phyloP scores from a whole-genome alignment of 371 early-diverging fungal genomes.

The Synchytrium microbalum region DNA sequence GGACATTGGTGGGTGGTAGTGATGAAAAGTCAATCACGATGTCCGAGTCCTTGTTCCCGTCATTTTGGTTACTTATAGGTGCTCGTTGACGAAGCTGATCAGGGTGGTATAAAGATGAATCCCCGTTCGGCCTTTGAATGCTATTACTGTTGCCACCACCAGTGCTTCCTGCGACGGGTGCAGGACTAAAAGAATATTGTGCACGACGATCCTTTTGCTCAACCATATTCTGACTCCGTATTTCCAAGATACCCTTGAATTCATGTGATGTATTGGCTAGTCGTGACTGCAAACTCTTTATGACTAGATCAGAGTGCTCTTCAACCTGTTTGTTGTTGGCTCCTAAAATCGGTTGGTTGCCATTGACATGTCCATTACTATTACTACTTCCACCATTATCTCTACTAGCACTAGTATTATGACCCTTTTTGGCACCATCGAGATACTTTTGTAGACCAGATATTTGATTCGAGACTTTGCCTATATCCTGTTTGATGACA shows the following conservation, averaged over 20 bases:
- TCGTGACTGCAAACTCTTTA: constrained; percentile 81
- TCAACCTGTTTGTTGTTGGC: constrained; percentile 55
- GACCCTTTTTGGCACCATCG: constrained; percentile 14
- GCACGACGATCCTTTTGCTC: constrained; percentile 41
- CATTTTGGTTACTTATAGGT: neutral
- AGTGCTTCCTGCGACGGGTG: neutral
- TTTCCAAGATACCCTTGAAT: constrained; percentile 90
- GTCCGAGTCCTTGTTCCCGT: neutral
- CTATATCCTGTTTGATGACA: constrained; percentile 93
- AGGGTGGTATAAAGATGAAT: constrained; percentile 16
- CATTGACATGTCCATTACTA: neutral
- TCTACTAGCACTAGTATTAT: constrained; percentile 1
- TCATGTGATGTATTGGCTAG: constrained; percentile 79
- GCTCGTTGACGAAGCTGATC: constrained; percentile 2
- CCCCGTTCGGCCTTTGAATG: constrained; percentile 2
- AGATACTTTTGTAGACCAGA: constrained; percentile 1
- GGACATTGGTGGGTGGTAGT: constrained; percentile 14
- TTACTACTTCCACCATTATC: neutral
- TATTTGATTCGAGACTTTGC: constrained; percentile 67
- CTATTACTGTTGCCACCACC: constrained; percentile 1
- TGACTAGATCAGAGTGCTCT: constrained; percentile 90
- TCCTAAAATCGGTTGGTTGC: neutral
- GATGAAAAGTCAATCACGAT: constrained; percentile 1
- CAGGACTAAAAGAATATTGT: constrained; percentile 29
- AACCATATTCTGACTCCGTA: constrained; percentile 68